Percentiles rank a stretch among this genome's conserved stretches.
phyloP scores from a whole-genome alignment of 2,329 filamentous ascomycete species.

The Cladobotryum protrusum region DNA sequence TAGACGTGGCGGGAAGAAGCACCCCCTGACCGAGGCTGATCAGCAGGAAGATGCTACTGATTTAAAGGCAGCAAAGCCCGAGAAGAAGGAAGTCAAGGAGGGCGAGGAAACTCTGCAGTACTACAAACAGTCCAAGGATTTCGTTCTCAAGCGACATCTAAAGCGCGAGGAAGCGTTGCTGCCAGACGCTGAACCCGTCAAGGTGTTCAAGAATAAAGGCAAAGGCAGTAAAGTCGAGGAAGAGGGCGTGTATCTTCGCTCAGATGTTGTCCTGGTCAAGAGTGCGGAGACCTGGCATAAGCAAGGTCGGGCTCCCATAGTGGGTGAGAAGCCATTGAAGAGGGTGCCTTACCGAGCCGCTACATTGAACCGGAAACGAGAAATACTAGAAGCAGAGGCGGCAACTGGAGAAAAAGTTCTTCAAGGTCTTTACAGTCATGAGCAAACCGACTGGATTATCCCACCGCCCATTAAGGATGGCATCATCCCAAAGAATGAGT shows the following conservation, averaged over 20 bases:
- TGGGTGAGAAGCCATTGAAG: constrained; percentile 72
- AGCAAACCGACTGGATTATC: constrained; percentile 94
- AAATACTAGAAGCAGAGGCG: constrained; percentile 79
- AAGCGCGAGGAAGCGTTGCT: constrained; percentile 86
- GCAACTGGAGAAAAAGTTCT: constrained; percentile 75
- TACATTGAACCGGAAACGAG: constrained; percentile 77
- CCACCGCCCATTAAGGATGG: constrained; percentile 79
- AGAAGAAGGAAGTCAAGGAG: constrained; percentile 67
- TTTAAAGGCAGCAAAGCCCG: constrained; percentile 63
- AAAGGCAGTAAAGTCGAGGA: constrained; percentile 68
- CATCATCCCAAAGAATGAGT: constrained; percentile 86
- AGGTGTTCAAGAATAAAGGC: constrained; percentile 65
- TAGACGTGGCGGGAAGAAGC: constrained; percentile 38
- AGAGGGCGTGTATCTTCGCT: constrained; percentile 73
- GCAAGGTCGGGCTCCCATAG: constrained; percentile 71
- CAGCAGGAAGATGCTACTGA: constrained; percentile 73
- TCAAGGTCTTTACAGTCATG: constrained; percentile 75
- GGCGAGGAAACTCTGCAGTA: constrained; percentile 79
- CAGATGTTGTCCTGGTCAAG: constrained; percentile 78
- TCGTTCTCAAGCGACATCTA: constrained; percentile 76
- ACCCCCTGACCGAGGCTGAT: constrained; percentile 63
- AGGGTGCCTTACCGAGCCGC: constrained; percentile 85
- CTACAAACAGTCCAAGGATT: constrained; percentile 81
- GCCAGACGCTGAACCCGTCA: constrained; percentile 61
- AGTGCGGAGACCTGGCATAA: constrained; percentile 97